Conservation (phyloP, 1,284 basidiomycete species). For the Ceratobasidium sp. region DNA sequence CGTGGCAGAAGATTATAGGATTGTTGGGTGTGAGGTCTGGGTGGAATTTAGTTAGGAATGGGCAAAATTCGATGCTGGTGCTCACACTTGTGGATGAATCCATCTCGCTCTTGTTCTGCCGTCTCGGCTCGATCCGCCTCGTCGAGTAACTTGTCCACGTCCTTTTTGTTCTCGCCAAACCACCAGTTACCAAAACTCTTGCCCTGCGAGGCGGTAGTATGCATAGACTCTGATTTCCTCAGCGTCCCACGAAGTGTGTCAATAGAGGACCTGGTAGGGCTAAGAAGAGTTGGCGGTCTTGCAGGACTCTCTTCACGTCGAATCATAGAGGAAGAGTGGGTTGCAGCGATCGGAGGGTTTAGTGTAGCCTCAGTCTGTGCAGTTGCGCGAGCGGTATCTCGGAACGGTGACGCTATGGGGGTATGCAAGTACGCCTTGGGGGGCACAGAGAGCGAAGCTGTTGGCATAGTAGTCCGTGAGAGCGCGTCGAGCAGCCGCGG, state of each 20-base stretch:
- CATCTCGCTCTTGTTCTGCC: slow-evolving; percentile 66
- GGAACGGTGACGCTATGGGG: slow-evolving; percentile 49
- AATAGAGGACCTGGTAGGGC: slow-evolving; percentile 38
- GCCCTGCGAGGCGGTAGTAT: slow-evolving; percentile 50
- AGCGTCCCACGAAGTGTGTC: slow-evolving; percentile 41
- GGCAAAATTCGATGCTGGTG: slow-evolving; percentile 48
- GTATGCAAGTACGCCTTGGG: slow-evolving; percentile 38
- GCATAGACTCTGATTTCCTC: slow-evolving; percentile 43
- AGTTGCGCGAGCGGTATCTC: slow-evolving; percentile 52
- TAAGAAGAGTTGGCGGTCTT: slow-evolving; percentile 38
- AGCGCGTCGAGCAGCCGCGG: slow-evolving; percentile 73
- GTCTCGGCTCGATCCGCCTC: slow-evolving; percentile 72
- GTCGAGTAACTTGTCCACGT: slow-evolving; percentile 64
- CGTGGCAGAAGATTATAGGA: slow-evolving; percentile 94
- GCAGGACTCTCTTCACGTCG: slow-evolving; percentile 36
- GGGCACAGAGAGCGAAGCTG: slow-evolving; percentile 64
- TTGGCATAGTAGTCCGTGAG: slow-evolving; percentile 74
- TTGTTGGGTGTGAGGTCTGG: slow-evolving; percentile 80
- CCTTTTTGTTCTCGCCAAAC: slow-evolving; percentile 65
- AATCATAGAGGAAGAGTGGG: slow-evolving; percentile 22
- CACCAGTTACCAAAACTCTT: slow-evolving; percentile 53
- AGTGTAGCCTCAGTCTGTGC: slow-evolving; percentile 37
- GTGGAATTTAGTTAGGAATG: slow-evolving; percentile 38
- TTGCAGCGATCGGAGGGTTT: slow-evolving; percentile 38
- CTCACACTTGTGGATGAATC: slow-evolving; percentile 79